A percentile compares a stretch with the other conserved stretches of the same genome.
phyloP scores from a whole-genome alignment of 2,329 filamentous ascomycete species.

The Fusarium vanettenii region DNA sequence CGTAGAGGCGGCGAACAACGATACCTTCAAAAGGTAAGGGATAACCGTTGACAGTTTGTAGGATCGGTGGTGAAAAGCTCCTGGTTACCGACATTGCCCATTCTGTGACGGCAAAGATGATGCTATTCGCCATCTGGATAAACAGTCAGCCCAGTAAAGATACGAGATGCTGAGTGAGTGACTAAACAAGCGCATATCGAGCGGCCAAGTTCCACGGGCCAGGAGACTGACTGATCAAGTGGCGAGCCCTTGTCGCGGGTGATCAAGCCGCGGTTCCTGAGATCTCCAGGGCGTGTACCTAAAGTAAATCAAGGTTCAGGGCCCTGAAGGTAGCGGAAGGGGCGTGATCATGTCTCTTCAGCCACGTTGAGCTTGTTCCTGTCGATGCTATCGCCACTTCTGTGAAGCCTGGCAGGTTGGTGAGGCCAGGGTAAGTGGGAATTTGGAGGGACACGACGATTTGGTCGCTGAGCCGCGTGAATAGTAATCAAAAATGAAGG shows the following conservation, averaged over 20 bases:
- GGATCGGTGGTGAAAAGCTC: neutral
- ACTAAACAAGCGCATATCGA: neutral
- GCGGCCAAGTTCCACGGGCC: neutral
- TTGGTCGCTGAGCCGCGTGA: neutral
- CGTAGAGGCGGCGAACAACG: neutral
- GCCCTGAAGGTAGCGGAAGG: conserved; percentile 11
- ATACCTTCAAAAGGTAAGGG: neutral
- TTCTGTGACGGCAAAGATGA: neutral
- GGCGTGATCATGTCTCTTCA: conserved; percentile 5
- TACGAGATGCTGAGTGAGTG: neutral
- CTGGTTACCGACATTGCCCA: neutral
- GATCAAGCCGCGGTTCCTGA: conserved; percentile 1
- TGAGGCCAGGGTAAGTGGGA: neutral
- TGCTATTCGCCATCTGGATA: neutral
- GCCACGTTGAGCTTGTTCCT: conserved; percentile 5
- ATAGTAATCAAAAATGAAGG: neutral
- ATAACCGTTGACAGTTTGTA: neutral
- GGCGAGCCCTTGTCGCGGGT: neutral
- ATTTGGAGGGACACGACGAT: neutral
- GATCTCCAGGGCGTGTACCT: neutral
- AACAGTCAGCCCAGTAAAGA: neutral
- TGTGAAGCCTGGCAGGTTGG: neutral
- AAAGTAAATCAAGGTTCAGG: conserved; percentile 11
- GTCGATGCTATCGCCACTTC: neutral
- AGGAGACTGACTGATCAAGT: neutral